These are phyloP conservation scores for Fusarium secorum DNA, from an alignment of 2,329 filamentous ascomycete species.

Conservation along the genomic window DNA sequence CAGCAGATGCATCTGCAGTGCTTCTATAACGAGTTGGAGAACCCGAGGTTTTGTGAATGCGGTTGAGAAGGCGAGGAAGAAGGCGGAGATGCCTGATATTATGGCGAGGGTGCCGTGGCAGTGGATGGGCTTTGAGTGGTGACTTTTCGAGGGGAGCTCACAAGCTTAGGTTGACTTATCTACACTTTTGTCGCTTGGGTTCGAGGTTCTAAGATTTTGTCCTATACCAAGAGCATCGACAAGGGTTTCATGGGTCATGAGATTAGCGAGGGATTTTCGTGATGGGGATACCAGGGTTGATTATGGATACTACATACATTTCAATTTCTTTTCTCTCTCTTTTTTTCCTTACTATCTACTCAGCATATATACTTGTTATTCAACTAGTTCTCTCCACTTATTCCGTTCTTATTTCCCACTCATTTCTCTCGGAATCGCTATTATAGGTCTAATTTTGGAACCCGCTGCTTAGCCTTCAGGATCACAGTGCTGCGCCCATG, in stretches of 20 bases:
- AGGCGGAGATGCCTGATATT: background rate
- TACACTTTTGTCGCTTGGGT: background rate
- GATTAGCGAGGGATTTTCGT: background rate
- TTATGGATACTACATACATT: background rate
- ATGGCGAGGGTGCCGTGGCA: background rate
- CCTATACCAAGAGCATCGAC: background rate
- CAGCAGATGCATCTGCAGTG: too few species aligned
- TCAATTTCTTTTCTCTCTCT: too few species aligned
- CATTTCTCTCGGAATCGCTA: background rate
- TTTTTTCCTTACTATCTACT: too few species aligned
- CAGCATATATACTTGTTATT: too few species aligned
- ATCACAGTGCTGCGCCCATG: background rate
- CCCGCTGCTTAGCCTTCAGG: background rate
- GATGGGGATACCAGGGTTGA: background rate
- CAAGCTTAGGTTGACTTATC: background rate
- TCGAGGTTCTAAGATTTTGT: background rate
- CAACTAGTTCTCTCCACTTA: too few species aligned
- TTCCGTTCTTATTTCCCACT: background rate
- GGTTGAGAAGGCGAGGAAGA: background rate
- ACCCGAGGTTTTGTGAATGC: background rate
- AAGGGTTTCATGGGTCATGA: background rate
- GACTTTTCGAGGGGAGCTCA: background rate
- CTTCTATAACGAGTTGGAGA: background rate
- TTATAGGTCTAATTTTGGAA: background rate
- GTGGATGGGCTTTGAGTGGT: background rate